Conservation (phyloP, 345 rosid genomes). For the Tarenaya hassleriana region DNA sequence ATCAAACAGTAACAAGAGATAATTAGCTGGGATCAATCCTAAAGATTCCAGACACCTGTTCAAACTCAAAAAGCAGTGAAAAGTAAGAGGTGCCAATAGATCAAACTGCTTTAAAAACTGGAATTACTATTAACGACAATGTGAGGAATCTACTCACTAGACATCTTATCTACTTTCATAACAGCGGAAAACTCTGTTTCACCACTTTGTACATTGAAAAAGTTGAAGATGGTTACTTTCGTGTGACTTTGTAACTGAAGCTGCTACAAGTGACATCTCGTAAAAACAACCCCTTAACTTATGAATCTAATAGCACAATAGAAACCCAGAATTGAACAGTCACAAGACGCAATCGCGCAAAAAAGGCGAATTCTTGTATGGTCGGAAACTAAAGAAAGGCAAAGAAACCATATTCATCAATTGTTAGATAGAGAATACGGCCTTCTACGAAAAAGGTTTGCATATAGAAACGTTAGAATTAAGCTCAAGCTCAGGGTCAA, state of each 20-base stretch:
- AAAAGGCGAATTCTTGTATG: too few species aligned
- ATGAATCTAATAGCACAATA: conserved; percentile 17
- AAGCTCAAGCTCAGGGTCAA: conserved; percentile 1
- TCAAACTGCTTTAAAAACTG: not conserved
- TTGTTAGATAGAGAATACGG: not conserved
- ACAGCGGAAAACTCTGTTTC: conserved; percentile 10
- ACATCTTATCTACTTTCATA: conserved; percentile 13
- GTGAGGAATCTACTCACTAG: conserved; percentile 24
- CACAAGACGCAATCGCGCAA: too few species aligned
- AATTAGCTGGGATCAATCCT: conserved; percentile 5
- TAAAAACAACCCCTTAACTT: conserved; percentile 13
- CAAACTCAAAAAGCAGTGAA: conserved; percentile 8
- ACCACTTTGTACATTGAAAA: conserved; percentile 15
- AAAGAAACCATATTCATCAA: conserved; percentile 1
- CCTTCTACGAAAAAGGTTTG: not conserved
- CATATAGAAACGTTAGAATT: not conserved
- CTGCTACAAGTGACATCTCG: conserved; percentile 8
- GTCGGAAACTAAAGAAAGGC: not conserved
- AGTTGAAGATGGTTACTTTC: not conserved
- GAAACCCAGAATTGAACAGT: too few species aligned
- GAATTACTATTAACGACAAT: conserved; percentile 15
- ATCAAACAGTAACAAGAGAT: conserved; percentile 14
- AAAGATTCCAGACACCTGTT: conserved; percentile 10
- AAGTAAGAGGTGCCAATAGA: conserved; percentile 16
- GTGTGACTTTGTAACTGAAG: conserved; percentile 12